These are phyloP conservation scores for Lachancea fermentati DNA, from an alignment of 805 yeast species.

Conservation along the genomic window DNA sequence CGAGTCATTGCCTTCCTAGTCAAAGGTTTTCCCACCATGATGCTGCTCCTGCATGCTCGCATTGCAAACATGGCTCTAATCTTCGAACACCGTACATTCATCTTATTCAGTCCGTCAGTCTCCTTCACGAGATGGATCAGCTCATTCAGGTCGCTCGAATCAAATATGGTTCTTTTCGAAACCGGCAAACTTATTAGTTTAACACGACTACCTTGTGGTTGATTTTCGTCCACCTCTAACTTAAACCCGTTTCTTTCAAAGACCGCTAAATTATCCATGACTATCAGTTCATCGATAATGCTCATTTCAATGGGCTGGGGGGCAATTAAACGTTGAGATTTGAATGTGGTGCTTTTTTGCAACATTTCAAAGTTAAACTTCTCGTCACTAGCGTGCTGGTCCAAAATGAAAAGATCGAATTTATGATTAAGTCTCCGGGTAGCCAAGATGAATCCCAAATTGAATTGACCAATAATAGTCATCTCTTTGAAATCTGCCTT, in stretches of 20 bases:
- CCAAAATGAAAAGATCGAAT: conserved; percentile 74
- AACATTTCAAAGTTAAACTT: conserved; percentile 81
- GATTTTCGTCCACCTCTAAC: conserved; percentile 44
- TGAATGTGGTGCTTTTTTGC: conserved; percentile 49
- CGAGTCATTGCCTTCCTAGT: conserved; percentile 52
- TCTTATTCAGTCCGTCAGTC: conserved; percentile 39
- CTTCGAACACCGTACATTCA: conserved; percentile 56
- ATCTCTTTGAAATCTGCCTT: conserved; percentile 70
- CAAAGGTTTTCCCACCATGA: conserved; percentile 85
- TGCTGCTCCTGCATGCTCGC: conserved; percentile 91
- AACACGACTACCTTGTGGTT: conserved; percentile 52
- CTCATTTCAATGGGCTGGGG: conserved; percentile 57
- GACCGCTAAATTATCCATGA: conserved; percentile 51
- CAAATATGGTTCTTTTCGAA: conserved; percentile 65
- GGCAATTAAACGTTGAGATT: conserved; percentile 63
- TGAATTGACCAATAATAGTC: conserved; percentile 89
- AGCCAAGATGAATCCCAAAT: conserved; percentile 87
- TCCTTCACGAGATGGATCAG: conserved; percentile 62
- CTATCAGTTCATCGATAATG: conserved; percentile 70
- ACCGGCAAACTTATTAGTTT: conserved; percentile 61
- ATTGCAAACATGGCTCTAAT: conserved; percentile 81
- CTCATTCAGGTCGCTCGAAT: conserved; percentile 63
- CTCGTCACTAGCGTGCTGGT: conserved; percentile 98
- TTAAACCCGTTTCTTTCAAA: conserved; percentile 77
- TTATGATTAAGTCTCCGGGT: conserved; percentile 38